Evolutionary conservation across 345 rosid genomes (phyloP), one percentile per base, ranked within the genome.

Genomic region (Nephelium lappaceum): DNA sequence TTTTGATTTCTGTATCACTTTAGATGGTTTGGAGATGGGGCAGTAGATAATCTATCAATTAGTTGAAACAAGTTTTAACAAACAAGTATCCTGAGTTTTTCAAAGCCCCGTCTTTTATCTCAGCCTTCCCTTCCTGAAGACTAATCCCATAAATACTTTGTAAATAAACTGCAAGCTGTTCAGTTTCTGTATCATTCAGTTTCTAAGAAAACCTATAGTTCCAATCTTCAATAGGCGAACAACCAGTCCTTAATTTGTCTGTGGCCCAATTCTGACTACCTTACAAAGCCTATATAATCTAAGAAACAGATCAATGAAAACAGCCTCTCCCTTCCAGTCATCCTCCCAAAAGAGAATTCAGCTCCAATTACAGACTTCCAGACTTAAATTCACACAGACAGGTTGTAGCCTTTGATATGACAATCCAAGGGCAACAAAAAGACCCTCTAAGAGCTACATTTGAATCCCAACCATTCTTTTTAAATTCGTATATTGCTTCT

Each of bases 11-110:
- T 60, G 10, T 19, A 19, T 60, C 64, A 10, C 7, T 60, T 60
- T 60, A 7, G 5, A 60, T 19, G 5, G 25, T 23, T 60, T 23
- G 23, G 64, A 60, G 5, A 60, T 21, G 27, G 11, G 12, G 12
- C 24, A 19, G 12, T 60, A 21, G 25, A 6, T 23, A 23, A n/a
- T 21, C 64, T 19, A 60, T 21, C 27, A n/a, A 21, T 7, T 7
- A 60, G 64, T 60, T 60, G 27, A 60, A 60, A 60, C 23, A 60
- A 21, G 25, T n/a, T 60, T 60, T 60, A 60, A 60, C 64, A 60
- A 53, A 16, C 5, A 18, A 60, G 64, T 23, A 60, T 60, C 27
- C 27, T 60, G 64, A 60, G 14, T 60, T 60, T 15, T 60, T 11
- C 27, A 60, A 60, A 60, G 27, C 27, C 14, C 25, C 5, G 10